Conservation (phyloP, 2,329 filamentous ascomycete species). For the Raffaelea arxii region DNA sequence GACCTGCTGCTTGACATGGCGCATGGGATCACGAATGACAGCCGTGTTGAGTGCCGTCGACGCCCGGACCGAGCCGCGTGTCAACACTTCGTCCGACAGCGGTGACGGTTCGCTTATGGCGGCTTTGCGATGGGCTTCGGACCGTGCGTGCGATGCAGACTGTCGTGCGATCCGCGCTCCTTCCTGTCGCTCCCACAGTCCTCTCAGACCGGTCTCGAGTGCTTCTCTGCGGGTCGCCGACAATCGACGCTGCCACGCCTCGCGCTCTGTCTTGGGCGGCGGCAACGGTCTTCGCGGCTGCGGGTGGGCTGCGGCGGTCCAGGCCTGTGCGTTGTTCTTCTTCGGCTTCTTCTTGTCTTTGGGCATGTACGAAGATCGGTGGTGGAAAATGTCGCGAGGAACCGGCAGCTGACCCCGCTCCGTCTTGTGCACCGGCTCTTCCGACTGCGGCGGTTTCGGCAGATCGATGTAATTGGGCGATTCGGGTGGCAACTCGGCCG, state of each 20-base stretch:
- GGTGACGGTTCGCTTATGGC: conserved; percentile 53
- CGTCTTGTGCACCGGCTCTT: conserved; percentile 32
- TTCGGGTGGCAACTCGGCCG: conserved; percentile 79
- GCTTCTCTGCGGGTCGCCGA: conserved; percentile 62
- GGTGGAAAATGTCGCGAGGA: conserved; percentile 69
- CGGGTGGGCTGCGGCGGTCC: conserved; percentile 51
- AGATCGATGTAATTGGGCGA: conserved; percentile 82
- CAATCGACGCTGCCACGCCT: conserved; percentile 63
- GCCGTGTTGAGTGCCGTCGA: conserved; percentile 38
- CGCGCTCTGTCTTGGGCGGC: conserved; percentile 25
- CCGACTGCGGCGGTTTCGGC: conserved; percentile 65
- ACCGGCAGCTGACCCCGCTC: conserved; percentile 75
- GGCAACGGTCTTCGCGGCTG: conserved; percentile 33
- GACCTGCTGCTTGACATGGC: conserved; percentile 43
- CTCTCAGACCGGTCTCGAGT: conserved; percentile 58
- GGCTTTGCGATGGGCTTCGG: conserved; percentile 33
- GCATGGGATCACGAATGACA: conserved; percentile 51
- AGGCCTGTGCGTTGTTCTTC: conserved; percentile 50
- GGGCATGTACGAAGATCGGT: conserved; percentile 15
- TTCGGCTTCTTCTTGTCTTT: conserved; percentile 17
- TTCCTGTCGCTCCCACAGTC: conserved; percentile 59
- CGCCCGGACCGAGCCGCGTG: conserved; percentile 53
- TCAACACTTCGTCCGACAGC: conserved; percentile 63
- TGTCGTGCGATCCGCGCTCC: conserved; percentile 14
- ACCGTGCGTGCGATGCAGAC: conserved; percentile 29